Base-by-base conservation (phyloP, 164 flowering plant genomes). In the Nymphaea colorata region DNA sequence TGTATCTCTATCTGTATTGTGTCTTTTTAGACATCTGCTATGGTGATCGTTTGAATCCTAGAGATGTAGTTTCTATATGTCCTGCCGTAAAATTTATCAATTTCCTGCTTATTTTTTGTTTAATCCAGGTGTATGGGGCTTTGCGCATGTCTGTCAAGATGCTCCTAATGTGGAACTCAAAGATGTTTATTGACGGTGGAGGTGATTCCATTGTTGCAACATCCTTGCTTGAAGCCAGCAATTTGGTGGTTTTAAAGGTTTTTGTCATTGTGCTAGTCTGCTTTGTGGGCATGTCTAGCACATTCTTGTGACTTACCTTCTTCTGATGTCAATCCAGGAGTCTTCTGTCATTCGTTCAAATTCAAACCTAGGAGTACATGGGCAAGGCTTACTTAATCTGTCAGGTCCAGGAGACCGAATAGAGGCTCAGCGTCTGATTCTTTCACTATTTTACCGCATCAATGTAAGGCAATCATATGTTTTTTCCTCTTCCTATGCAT, bases 281-380 rank as follows among this genome's bases (percentile, higher is more conserved):
- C 61, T 25, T 75, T 18, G 45, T 42, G 43, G 45, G 44, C 59
- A 41, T 65, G 6, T 61, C 80, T 41, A 51, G 60, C 4, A 47
- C 69, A 61, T 68, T 62, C 36, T 62, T 16, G 74, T 67, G 72
- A 61, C 57, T 25, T 17, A 61, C n/a, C 10, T 61, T 41, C 64
- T 41, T 61, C 51, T 18, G 61, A 44, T 66, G 62, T 66, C 12
- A 65, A 73, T 14, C 53, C 83, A 93, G 98, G 97, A 83, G 73
- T 85, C 94, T 64, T 93, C 98, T 59, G 76, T 82, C 67, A 93
- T 95, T 69, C 97, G 82, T 71, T 95, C 99, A 51, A 88, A 95
- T 80, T 96, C 99, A 71, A 92, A 95, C 77, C 81, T 95, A 68
- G 99, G 97, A 80, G 87, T 95, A 70, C 97, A 86, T 79, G 99